Base-by-base conservation (phyloP, 2,329 filamentous ascomycete genomes). In the Phaeosphaeria sp. region DNA sequence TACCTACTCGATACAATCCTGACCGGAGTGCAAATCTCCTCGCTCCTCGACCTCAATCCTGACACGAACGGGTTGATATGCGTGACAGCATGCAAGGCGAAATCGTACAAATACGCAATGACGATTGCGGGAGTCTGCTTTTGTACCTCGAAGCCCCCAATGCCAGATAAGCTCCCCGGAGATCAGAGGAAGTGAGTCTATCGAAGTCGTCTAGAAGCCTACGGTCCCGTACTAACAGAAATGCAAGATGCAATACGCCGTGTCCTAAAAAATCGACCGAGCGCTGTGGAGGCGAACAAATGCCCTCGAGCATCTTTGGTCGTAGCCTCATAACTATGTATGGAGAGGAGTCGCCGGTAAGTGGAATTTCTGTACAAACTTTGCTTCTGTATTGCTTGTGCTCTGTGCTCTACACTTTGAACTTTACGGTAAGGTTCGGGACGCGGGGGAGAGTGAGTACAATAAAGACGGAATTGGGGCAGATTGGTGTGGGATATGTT, bases 1-100 rank as follows among this genome's bases (percentile, higher is more conserved):
- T 59, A 59, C 24, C 53, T 59, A 1, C 53, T 59, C 17, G 57
- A 59, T 22, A 56, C 57, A 1, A 55, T 57, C 15, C 44, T 59
- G 11, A 49, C 21, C 27, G 49, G 56, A 15, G 15, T 40, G 9
- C 49, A 52, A 15, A 17, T 46, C 11, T 33, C 44, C 6, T 47
- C 49, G 2, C 48, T 55, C 15, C 25, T 50, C 49, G 52, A 40
- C 18, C 20, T 39, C 22, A 3, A 6, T n/a, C 24, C 42, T 1
- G 20, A 20, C 17, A 46, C 55, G 44, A 47, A 25, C 22, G 52
- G 27, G 4, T 21, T 42, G 5, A 46, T 9, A 6, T 55, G 56
- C 43, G 30, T 55, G 24, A 39, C 15, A 7, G 21, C 24, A 15
- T 49, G 51, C 51, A 45, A 44, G 15, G 42, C 2, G 18, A 20